Percentiles rank a stretch among this genome's conserved stretches.
Conservation (phyloP, 2,329 filamentous ascomycete genomes). For the Monosporascus sp. region DNA sequence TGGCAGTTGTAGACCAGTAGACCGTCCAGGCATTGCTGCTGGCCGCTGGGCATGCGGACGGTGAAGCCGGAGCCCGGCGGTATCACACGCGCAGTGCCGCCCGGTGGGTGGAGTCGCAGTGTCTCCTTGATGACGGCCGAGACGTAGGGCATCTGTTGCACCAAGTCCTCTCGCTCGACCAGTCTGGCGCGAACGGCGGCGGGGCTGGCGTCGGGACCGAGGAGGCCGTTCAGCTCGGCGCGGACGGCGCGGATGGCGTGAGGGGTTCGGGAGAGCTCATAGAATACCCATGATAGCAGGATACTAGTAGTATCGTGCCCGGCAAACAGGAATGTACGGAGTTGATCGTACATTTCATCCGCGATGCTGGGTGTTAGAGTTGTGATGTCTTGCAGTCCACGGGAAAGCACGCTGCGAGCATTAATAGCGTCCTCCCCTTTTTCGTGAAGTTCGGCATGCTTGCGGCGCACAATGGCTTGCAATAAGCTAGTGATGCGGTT, state of each 20-base stretch:
- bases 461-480: no score
- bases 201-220: slow-evolving; percentile 4
- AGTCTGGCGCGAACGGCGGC: neutral
- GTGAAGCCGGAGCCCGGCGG: slow-evolving; percentile 4
- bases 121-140: slow-evolving; percentile 6
- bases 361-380: neutral
- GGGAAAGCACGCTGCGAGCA: no score
- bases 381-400: no score
- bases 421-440: no score
- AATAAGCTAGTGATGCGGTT: no score
- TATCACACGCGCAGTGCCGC: slow-evolving; percentile 1
- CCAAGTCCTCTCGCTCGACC: neutral
- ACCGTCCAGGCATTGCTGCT: slow-evolving; percentile 10
- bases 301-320: slow-evolving; percentile 7
- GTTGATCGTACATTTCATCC: slow-evolving; percentile 4
- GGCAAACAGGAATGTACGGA: slow-evolving; percentile 3
- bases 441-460: no score
- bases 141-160: slow-evolving; percentile 2
- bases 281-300: slow-evolving; percentile 3
- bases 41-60: slow-evolving; percentile 6
- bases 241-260: neutral
- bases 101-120: slow-evolving; percentile 2
- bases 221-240: slow-evolving; percentile 2
- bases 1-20: slow-evolving; percentile 4
- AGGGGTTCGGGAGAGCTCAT: slow-evolving; percentile 2